Evolutionary conservation across 1,284 basidiomycete genomes (phyloP), one percentile per base, ranked within the genome.

Genomic region (Tylopilus sp.): DNA sequence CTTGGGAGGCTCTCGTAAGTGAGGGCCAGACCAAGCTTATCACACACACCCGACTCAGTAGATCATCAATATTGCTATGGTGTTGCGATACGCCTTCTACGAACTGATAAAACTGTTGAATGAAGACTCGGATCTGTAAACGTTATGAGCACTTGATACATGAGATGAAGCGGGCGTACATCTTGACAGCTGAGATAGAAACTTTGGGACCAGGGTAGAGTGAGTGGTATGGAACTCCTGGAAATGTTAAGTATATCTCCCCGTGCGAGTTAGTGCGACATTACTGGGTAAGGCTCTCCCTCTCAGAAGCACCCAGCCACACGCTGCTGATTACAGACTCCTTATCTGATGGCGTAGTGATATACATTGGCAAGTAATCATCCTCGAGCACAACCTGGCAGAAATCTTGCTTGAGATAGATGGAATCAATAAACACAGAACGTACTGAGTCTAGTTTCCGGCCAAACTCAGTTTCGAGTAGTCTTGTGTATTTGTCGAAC

Each of bases 51-150:
- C 88, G 93, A 69, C 87, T 88, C 42, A 99, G 69, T 11, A 97
- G 78, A 53, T 94, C 92, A 63, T 98, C 96, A 23, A 97, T 91
- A 64, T 96, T 92, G 34, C 90, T 79, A 63, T 93, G 89, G 54
- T 94, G 88, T 64, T 96, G 90, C 1, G 87, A 84, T 9, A 97
- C 90, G 2, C 95, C 96, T 58, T 98, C 96, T 0, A 94, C 86
- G 66, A 98, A 99, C 33, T 92, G 85, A 67, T 98, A 97, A 73
- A 98, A 99, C 61, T 94, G 92, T 59, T 96, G 90, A 25, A 97
- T 91, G 61, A 97, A 97, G 42, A 79, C 82, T 31, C 94, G 86
- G 52, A 99, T 93, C 84, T 91, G 60, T 37, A 26, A 15, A 26
- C 16, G 29, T 46, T 15, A 35, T 46, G 16, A 49, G 30, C 10